Base-by-base conservation (phyloP, 768 basidiomycete genomes). In the Leccinum disarticulatum region DNA sequence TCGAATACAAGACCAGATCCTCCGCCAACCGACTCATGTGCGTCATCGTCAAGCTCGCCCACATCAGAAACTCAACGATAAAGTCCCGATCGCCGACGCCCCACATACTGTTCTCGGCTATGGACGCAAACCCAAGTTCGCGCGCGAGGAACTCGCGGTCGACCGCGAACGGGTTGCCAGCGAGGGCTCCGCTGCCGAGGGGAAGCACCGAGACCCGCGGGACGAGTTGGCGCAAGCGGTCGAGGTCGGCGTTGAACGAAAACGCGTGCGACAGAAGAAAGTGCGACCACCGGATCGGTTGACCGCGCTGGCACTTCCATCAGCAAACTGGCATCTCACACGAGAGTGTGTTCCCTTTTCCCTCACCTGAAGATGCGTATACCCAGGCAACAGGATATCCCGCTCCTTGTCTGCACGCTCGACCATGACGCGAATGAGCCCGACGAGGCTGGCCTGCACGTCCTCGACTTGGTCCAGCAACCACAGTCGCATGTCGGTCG, bases 261-360 rank as follows among this genome's bases (percentile, higher is more conserved):
- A 93, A 91, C 5, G 95, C 94, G 74, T 99, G 94, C 22, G 95
- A 96, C 56, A 98, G 84, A 49, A 99, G 81, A 55, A 97, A 84
- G 76, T 99, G 97, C 0, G 97, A 95, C 97, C 97, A 99, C 62
- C 97, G 87, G 70, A 99, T 96, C 36, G 97, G 97, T 81, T 98
- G 95, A 19, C 90, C 97, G 41, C 97, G 90, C 96, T 99, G 65
- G 46, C 95, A 90, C 95, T 10, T 3, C 28, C 14, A 65, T 65
- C 22, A 62, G 33, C 10, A n/a, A 33, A 27, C 33, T 33, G 33
- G 38, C 36, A 46, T 9, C 19, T 31, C n/a, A 33, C 28, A 19
- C 19, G 14, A 14, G 30, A 46, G 27, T 27, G 11, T n/a, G 19
- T 9, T 33, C 3, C 11, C 11, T 3, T 27, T 30, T 3, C 11